Percentiles rank a stretch among this genome's conserved stretches.
Conservation (phyloP, 176 grass and related monocot species). For the Zoysia pacifica region DNA sequence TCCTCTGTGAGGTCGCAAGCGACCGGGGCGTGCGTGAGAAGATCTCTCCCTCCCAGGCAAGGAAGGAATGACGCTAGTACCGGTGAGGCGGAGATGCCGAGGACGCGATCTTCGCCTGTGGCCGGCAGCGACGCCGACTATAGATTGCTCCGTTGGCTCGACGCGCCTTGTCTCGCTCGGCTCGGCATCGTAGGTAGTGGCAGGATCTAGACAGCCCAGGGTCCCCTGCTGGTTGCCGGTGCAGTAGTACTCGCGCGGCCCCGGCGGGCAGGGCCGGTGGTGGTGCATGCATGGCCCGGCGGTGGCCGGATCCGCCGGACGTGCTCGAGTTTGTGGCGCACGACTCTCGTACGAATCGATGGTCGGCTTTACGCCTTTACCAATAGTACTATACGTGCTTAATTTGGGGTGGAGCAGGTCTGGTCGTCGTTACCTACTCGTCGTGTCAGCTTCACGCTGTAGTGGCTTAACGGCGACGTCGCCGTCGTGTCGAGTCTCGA, state of each 20-base stretch:
- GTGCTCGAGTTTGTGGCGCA: slow-evolving; percentile 11
- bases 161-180: not conserved
- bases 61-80: not conserved
- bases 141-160: not conserved
- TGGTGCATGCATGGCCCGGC: not conserved
- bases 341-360: not conserved
- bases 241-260: not conserved
- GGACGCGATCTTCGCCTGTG: not conserved
- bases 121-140: not conserved
- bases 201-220: not conserved
- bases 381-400: too few relatives aligned
- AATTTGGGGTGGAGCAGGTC: not conserved
- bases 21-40: too few relatives aligned
- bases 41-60: not conserved
- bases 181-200: not conserved
- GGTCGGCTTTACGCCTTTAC: not conserved
- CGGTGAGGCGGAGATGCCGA: not conserved
- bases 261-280: not conserved
- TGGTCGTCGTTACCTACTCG: not conserved
- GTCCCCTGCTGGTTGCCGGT: not conserved
- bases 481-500: not conserved
- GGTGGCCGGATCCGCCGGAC: not conserved
- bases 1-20: too few relatives aligned
- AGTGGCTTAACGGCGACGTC: not conserved
- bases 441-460: not conserved